Conservation (phyloP, 2,329 filamentous ascomycete genomes). For the Pestalotiopsis sp. region DNA sequence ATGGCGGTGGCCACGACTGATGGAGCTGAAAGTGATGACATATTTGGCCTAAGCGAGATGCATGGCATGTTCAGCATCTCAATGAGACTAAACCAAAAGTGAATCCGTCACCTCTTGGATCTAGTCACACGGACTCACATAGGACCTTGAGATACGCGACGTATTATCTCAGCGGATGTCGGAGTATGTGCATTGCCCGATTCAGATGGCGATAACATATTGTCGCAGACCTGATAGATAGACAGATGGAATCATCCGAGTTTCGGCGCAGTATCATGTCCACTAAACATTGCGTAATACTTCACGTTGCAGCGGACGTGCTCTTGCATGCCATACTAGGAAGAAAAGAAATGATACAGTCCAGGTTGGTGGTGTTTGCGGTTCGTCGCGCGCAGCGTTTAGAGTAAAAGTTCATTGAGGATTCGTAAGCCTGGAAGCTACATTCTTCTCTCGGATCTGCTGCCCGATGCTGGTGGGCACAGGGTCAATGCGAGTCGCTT, state of each 20-base stretch:
- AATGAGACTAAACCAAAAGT: not conserved
- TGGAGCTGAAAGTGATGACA: not conserved
- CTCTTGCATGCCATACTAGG: not conserved
- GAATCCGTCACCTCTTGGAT: not conserved
- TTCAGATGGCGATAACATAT: not conserved
- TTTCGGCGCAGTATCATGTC: not conserved
- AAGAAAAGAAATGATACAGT: not conserved
- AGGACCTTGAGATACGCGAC: not conserved
- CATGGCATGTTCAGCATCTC: not conserved
- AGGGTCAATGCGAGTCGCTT: not conserved
- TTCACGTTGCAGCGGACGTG: not conserved
- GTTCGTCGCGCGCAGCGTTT: not conserved
- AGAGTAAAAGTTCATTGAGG: not conserved
- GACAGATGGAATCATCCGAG: not conserved
- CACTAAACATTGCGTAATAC: not conserved
- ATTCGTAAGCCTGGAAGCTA: not conserved
- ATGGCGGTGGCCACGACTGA: not conserved
- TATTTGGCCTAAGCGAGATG: not conserved
- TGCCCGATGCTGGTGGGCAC: not conserved
- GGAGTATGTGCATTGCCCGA: not conserved
- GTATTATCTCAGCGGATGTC: not conserved
- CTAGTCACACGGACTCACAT: not conserved
- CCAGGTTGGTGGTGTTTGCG: not conserved
- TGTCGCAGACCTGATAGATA: not conserved
- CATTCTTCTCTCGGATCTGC: not conserved